phyloP scores from a whole-genome alignment of 2,329 filamentous ascomycete species.

The Sporothrix curviconia region DNA sequence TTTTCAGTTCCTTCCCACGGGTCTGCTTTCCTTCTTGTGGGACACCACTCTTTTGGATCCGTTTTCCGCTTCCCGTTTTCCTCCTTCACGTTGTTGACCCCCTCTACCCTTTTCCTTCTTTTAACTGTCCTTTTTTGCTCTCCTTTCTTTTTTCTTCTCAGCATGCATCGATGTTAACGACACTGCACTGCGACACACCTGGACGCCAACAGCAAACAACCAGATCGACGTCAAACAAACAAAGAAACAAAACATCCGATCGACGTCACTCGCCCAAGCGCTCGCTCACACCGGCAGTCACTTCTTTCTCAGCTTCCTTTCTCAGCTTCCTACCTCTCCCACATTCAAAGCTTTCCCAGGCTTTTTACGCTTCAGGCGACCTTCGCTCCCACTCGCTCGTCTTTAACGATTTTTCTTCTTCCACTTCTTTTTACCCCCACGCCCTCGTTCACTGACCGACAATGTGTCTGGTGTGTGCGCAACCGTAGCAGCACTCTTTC shows the following conservation, averaged over 20 bases:
- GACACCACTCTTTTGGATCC: no score
- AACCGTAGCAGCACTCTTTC: background rate
- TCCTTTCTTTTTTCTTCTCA: background rate
- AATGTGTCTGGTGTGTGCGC: constrained; percentile 1
- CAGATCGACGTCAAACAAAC: background rate
- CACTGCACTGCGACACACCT: background rate
- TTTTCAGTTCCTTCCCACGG: background rate
- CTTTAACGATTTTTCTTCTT: background rate
- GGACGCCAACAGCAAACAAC: background rate
- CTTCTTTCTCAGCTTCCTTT: background rate
- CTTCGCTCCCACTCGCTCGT: background rate
- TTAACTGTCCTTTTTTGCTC: background rate
- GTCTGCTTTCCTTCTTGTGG: background rate
- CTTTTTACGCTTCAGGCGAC: background rate
- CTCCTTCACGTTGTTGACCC: background rate
- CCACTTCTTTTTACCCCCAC: background rate
- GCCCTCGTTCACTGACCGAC: background rate
- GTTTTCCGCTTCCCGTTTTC: no score
- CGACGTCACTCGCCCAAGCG: background rate
- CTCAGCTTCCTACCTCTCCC: background rate
- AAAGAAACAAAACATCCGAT: background rate
- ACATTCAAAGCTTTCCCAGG: constrained; percentile 1
- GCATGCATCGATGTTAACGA: background rate
- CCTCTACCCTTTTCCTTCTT: background rate
- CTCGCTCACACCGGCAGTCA: background rate